Conservation (phyloP, 768 basidiomycete species). For the Lactifluus piperatus region DNA sequence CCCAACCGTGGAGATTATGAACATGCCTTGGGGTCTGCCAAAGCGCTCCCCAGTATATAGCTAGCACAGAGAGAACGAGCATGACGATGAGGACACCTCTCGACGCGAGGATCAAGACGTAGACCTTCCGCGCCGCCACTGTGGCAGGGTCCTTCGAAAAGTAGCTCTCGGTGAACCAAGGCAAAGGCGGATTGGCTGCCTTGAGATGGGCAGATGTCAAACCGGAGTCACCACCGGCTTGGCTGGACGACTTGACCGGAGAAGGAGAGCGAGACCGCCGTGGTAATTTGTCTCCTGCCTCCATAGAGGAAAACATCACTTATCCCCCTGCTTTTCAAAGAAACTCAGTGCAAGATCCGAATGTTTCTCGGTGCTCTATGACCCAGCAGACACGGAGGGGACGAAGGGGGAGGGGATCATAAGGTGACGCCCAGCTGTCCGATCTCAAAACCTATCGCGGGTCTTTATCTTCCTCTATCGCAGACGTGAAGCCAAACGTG, state of each 20-base stretch:
- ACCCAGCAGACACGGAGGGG: too few species aligned
- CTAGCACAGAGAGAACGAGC: constrained; percentile 38
- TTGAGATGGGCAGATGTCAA: background rate
- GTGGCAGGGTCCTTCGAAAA: constrained; percentile 18
- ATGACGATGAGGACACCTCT: constrained; percentile 30
- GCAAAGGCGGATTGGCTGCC: background rate
- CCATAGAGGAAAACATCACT: background rate
- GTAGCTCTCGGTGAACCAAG: constrained; percentile 20
- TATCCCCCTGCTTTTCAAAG: background rate
- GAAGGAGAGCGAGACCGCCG: background rate
- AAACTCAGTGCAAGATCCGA: background rate
- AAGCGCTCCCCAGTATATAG: constrained; percentile 55
- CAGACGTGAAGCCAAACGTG: too few species aligned
- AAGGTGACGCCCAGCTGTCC: too few species aligned
- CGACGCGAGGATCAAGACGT: constrained; percentile 34
- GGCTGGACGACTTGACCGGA: background rate
- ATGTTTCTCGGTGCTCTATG: background rate
- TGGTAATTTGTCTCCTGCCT: background rate
- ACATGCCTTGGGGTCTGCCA: constrained; percentile 34
- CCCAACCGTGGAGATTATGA: constrained; percentile 43
- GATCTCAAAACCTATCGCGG: too few species aligned
- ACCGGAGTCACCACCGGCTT: background rate
- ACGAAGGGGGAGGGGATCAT: too few species aligned
- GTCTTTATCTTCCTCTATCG: too few species aligned
- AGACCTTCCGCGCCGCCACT: constrained; percentile 29